Percentiles rank a stretch among this genome's conserved stretches.
phyloP scores from a whole-genome alignment of 2,329 filamentous ascomycete species.

The Zymoseptoria ardabiliae region DNA sequence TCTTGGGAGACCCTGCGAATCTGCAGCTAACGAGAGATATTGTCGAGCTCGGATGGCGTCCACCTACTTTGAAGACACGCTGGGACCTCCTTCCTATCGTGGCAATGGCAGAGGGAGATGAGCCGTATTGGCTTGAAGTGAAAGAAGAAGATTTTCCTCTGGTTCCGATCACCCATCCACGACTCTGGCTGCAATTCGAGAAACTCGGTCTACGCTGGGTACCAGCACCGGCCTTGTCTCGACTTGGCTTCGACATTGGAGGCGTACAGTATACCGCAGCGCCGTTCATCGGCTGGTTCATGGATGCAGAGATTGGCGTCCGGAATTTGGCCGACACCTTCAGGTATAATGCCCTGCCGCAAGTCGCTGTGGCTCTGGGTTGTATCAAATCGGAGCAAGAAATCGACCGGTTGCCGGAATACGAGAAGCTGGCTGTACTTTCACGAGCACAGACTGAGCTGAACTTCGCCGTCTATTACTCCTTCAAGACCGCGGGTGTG shows the following conservation, averaged over 20 bases:
- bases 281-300: constrained; percentile 11
- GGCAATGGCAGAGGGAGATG: constrained; percentile 6
- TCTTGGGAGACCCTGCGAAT: constrained; percentile 7
- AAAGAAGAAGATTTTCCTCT: constrained; percentile 4
- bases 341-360: constrained; percentile 5
- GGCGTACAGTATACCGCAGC: constrained; percentile 8
- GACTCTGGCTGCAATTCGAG: constrained; percentile 1
- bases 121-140: neutral
- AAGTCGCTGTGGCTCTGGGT: constrained; percentile 1
- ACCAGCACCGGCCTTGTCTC: constrained; percentile 5
- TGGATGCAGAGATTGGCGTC: constrained; percentile 9
- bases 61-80: constrained; percentile 1
- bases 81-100: constrained; percentile 9
- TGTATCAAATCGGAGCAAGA: neutral
- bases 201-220: constrained; percentile 7
- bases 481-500: constrained; percentile 1
- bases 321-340: constrained; percentile 3
- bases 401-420: constrained; percentile 4
- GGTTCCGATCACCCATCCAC: constrained; percentile 3
- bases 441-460: constrained; percentile 5
- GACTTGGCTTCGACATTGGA: constrained; percentile 7
- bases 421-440: constrained; percentile 1
- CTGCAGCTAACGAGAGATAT: constrained; percentile 3
- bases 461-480: constrained; percentile 5
- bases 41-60: constrained; percentile 5